Evolutionary conservation across 768 basidiomycete genomes (phyloP).

Genomic region (Lactarius hatsudake): DNA sequence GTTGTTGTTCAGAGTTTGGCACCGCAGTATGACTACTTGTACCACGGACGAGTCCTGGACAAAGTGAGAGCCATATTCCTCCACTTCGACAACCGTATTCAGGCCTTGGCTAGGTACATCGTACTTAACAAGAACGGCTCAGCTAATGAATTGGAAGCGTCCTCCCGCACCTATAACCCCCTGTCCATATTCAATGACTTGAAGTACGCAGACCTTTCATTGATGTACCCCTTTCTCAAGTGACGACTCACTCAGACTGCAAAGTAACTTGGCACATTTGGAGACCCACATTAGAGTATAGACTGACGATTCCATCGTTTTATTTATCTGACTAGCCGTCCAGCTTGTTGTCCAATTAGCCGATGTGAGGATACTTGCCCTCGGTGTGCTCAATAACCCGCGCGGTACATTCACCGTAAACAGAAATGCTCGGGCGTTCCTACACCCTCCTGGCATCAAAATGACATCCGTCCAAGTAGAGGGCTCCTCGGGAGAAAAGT

Average conservation of each 20-base stretch:
- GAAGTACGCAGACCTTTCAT: constrained; percentile 50
- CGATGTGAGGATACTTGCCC: constrained; percentile 69
- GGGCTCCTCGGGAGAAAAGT: constrained; percentile 1
- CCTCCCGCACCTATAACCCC: constrained; percentile 69
- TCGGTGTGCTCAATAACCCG: constrained; percentile 63
- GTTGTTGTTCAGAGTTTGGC: constrained; percentile 61
- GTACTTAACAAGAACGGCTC: constrained; percentile 73
- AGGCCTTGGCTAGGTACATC: constrained; percentile 53
- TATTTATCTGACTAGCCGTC: constrained; percentile 1
- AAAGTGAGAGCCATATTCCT: constrained; percentile 44
- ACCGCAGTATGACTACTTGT: constrained; percentile 65
- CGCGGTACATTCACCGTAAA: constrained; percentile 58
- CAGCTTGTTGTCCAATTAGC: constrained; percentile 68
- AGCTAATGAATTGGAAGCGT: constrained; percentile 64
- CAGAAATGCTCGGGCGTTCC: constrained; percentile 60
- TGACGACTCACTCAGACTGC: constrained; percentile 44
- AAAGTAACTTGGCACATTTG: constrained; percentile 65
- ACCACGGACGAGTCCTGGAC: constrained; percentile 83
- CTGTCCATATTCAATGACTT: constrained; percentile 67
- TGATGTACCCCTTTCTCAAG: neutral
- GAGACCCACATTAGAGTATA: constrained; percentile 62
- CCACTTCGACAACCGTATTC: neutral
- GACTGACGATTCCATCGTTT: constrained; percentile 29
- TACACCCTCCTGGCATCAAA: constrained; percentile 68
- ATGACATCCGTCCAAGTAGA: constrained; percentile 24